These are phyloP conservation scores for Lasiodiplodia hormozganensis DNA, from an alignment of 2,329 filamentous ascomycete species.

Conservation along the genomic window DNA sequence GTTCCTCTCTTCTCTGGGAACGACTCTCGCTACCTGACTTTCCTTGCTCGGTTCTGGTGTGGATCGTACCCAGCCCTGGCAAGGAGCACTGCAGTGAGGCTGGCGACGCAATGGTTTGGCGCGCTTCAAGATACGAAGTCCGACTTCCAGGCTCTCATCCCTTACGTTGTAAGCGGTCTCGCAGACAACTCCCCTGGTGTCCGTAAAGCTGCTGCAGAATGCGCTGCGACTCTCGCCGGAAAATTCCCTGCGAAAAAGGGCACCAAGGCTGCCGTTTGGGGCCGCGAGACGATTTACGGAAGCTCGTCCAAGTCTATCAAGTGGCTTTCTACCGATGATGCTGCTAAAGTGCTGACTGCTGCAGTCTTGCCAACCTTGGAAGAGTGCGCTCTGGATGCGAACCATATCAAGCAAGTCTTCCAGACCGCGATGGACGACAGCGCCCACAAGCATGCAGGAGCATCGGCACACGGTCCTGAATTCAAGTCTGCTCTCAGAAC, in stretches of 20 bases:
- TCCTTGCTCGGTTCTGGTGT: conserved; percentile 78
- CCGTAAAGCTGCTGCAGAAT: conserved; percentile 74
- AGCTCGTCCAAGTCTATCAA: conserved; percentile 56
- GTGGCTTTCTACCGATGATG: conserved; percentile 66
- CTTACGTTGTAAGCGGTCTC: conserved; percentile 78
- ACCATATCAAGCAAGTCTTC: conserved; percentile 71
- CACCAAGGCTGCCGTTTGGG: conserved; percentile 51
- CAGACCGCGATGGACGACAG: conserved; percentile 65
- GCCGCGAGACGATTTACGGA: conserved; percentile 64
- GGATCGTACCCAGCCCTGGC: conserved; percentile 73
- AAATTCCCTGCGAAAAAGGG: conserved; percentile 30
- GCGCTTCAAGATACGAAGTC: conserved; percentile 48
- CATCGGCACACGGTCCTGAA: conserved; percentile 47
- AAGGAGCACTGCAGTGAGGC: conserved; percentile 72
- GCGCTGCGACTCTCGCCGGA: conserved; percentile 53
- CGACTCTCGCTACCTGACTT: conserved; percentile 70
- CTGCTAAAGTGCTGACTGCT: conserved; percentile 67
- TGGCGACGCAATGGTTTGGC: conserved; percentile 46
- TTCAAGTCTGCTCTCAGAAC: conserved; percentile 69
- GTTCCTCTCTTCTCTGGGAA: conserved; percentile 62
- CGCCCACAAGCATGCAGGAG: conserved; percentile 39
- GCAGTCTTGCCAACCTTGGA: conserved; percentile 79
- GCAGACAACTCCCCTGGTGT: conserved; percentile 78
- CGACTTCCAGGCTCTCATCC: conserved; percentile 82
- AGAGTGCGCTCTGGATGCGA: conserved; percentile 82